Evolutionary conservation across 2,329 filamentous ascomycete genomes (phyloP).

Genomic region (Coniochaeta hoffmannii): DNA sequence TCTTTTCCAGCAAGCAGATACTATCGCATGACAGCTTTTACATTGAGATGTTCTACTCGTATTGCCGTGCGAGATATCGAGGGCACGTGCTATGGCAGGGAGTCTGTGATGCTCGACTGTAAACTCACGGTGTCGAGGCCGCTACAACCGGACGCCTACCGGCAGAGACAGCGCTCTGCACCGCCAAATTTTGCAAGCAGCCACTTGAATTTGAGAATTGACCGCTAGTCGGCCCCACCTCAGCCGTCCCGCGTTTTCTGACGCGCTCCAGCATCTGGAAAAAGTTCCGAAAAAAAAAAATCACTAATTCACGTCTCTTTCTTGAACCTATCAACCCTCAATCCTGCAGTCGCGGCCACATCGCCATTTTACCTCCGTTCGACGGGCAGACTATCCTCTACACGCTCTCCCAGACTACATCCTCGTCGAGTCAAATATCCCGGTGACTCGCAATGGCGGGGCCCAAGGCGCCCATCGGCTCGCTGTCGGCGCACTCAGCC

Average conservation of each 20-base stretch:
- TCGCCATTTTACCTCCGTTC: background rate
- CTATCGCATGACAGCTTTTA: background rate
- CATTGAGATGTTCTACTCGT: background rate
- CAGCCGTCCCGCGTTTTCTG: conserved; percentile 1
- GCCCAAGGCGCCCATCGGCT: conserved; percentile 21
- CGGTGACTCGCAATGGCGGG: conserved; percentile 14
- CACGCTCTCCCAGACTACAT: background rate
- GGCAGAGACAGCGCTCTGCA: background rate
- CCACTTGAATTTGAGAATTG: background rate
- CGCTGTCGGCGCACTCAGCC: conserved; percentile 18
- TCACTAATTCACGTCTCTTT: conserved; percentile 12
- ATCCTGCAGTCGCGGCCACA: background rate
- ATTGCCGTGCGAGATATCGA: background rate
- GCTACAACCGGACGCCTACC: background rate
- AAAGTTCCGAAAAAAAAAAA: conserved; percentile 6
- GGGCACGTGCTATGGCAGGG: background rate
- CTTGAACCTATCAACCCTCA: background rate
- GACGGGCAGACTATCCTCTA: background rate
- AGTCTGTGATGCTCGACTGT: background rate
- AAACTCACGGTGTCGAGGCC: background rate
- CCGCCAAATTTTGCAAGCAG: background rate
- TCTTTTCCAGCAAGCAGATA: conserved; percentile 5
- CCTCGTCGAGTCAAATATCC: background rate
- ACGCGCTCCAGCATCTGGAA: background rate
- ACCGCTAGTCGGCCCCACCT: background rate